Conservation (phyloP, 257 asterid species). For the Petunia secreta region DNA sequence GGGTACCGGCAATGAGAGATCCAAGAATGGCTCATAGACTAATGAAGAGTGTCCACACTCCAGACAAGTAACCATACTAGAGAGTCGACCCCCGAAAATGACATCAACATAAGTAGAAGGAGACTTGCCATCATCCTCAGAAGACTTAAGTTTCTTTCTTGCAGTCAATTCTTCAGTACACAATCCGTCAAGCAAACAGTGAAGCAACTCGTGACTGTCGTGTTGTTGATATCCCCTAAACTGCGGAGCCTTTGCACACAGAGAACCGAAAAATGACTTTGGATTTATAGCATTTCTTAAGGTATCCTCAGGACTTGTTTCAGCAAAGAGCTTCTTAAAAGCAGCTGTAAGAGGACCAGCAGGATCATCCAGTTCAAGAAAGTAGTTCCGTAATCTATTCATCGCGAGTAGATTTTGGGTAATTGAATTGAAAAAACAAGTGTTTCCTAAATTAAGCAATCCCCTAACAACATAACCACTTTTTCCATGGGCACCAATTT, state of each 20-base stretch:
- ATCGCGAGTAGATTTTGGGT: constrained; percentile 81
- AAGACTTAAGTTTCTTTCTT: constrained; percentile 46
- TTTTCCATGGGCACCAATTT: constrained; percentile 39
- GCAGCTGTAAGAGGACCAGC: constrained; percentile 70
- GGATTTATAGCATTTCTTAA: constrained; percentile 66
- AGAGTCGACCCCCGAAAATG: constrained; percentile 83
- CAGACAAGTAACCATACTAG: constrained; percentile 77
- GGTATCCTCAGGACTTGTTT: constrained; percentile 51
- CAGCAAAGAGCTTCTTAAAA: constrained; percentile 65
- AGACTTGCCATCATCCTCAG: constrained; percentile 41
- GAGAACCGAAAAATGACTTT: constrained; percentile 64
- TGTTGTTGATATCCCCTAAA: constrained; percentile 94
- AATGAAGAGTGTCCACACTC: constrained; percentile 85
- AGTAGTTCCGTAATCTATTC: constrained; percentile 55
- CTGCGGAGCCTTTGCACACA: constrained; percentile 83
- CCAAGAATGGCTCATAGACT: constrained; percentile 75
- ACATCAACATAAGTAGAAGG: constrained; percentile 67
- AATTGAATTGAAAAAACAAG: constrained; percentile 90
- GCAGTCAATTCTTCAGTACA: constrained; percentile 64
- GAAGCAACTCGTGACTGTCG: constrained; percentile 93
- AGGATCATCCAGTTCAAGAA: constrained; percentile 58
- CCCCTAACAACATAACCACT: constrained; percentile 62
- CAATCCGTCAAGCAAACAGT: constrained; percentile 84
- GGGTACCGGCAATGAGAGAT: constrained; percentile 91
- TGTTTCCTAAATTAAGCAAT: constrained; percentile 85